These are phyloP conservation scores for Basipetospora sp. DNA, from an alignment of 2,329 filamentous ascomycete genomes.

Conservation along the genomic window DNA sequence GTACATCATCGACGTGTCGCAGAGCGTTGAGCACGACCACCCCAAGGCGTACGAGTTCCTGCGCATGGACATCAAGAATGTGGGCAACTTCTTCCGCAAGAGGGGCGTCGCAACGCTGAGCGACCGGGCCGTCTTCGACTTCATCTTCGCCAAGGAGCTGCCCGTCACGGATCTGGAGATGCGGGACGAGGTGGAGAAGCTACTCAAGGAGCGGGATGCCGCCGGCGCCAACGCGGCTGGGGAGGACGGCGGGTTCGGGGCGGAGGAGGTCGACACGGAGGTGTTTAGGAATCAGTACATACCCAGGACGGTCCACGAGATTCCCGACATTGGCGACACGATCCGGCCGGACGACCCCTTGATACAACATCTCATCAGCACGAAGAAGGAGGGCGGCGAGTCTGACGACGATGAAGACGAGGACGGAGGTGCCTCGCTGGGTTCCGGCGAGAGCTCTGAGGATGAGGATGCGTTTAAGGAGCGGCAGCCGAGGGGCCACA, in stretches of 20 bases:
- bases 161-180: constrained; percentile 48
- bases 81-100: constrained; percentile 78
- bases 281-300: constrained; percentile 96
- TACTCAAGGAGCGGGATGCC: constrained; percentile 45
- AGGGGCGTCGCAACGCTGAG: constrained; percentile 69
- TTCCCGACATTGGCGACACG: constrained; percentile 51
- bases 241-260: constrained; percentile 35
- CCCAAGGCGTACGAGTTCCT: constrained; percentile 84
- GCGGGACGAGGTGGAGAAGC: constrained; percentile 44
- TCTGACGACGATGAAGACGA: constrained; percentile 26
- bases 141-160: constrained; percentile 53
- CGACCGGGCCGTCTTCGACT: constrained; percentile 70
- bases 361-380: constrained; percentile 42
- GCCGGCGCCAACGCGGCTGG: constrained; percentile 25
- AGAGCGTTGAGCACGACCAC: constrained; percentile 94
- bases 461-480: constrained; percentile 47
- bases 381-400: constrained; percentile 57
- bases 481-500: constrained; percentile 60
- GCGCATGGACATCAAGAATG: constrained; percentile 97
- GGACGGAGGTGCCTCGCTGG: constrained; percentile 23
- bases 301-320: constrained; percentile 85
- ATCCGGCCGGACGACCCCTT: constrained; percentile 64
- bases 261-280: constrained; percentile 66
- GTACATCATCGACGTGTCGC: constrained; percentile 93
- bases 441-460: constrained; percentile 27